Evolutionary conservation across 371 early-diverging fungal genomes (phyloP).

Genomic region (Mortierella polycephala): DNA sequence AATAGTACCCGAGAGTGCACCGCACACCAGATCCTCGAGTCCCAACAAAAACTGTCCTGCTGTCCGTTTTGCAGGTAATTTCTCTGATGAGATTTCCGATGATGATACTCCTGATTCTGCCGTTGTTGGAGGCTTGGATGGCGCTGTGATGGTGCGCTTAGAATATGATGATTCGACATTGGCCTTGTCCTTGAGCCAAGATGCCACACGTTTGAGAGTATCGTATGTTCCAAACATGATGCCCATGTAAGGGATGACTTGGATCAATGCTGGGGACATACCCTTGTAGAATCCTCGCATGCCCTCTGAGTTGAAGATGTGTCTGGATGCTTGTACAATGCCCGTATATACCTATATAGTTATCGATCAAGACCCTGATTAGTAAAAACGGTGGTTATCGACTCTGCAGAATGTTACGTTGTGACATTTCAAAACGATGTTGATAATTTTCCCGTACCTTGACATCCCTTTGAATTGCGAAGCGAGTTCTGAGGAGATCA

Average conservation of each 20-base stretch:
- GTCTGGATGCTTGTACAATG: constrained; percentile 67
- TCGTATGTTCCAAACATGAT: constrained; percentile 83
- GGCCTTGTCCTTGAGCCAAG: constrained; percentile 37
- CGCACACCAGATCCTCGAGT: constrained; percentile 78
- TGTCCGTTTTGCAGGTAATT: background rate
- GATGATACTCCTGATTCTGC: constrained; percentile 3
- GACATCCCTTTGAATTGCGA: constrained; percentile 80
- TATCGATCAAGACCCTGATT: background rate
- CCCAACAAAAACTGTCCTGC: constrained; percentile 41
- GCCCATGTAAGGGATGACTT: constrained; percentile 96
- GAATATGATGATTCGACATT: constrained; percentile 3
- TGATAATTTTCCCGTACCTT: constrained; percentile 50
- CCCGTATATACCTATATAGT: constrained; percentile 66
- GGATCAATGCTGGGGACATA: constrained; percentile 80
- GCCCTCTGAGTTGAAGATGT: constrained; percentile 80
- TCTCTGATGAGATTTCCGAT: background rate
- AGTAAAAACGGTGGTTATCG: too few relatives aligned
- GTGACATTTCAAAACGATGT: too few relatives aligned
- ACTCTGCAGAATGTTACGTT: background rate
- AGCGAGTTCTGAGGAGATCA: constrained; percentile 92
- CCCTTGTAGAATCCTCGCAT: constrained; percentile 89
- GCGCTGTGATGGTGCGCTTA: constrained; percentile 1
- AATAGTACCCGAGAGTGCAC: constrained; percentile 84
- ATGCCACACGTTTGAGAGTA: constrained; percentile 59
- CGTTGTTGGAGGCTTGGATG: background rate